Evolutionary conservation across 495 filamentous ascomycete species (phyloP), one percentile per base, ranked within the genome.

Genomic region (Hypomontagnella submonticulosa): DNA sequence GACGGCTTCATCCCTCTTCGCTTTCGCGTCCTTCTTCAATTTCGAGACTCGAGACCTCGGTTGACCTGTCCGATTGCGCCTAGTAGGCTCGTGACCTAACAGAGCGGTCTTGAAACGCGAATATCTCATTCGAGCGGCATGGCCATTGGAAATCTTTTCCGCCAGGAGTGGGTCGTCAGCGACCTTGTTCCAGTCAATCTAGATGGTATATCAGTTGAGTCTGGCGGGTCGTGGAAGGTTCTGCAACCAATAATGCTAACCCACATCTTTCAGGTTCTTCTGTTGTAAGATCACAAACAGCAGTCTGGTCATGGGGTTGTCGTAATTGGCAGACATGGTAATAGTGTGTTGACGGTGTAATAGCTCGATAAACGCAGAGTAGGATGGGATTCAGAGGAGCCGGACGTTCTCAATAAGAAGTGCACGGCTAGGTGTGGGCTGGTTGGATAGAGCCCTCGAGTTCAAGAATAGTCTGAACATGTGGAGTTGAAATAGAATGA

Each of bases 111-210:
- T 79, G 78, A 92, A 91, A 38, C 90, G 86, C 16, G 86, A 87
- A 74, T 85, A 93, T 33, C 90, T 88, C 90, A 93, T 93, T 43
- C 90, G 88, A 30, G 90, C 89, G 7, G 90, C 90, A 74, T 93
- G 90, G 69, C 89, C 90, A 70, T 92, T 93, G 63, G 89, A 89
- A 57, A 92, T 90, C 53, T 84, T 80, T 42, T 88, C 79, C 5
- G 74, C 57, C 33, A 83, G 67, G 30, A 80, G 69, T 12, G 80
- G 80, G 49, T 84, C 75, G 40, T 77, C 71, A 19, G 90, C 89
- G 19, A 93, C 89, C 54, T 80, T 73, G 63, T 84, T 87, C 90
- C 90, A 93, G 72, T 93, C 86, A 66, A 92, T 87, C 90, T 92
- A 41, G 7, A 50, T 11, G 6, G 18, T 10, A 32, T 4, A 34